Percentiles rank a stretch among this genome's conserved stretches.
phyloP scores from a whole-genome alignment of 768 basidiomycete species.

The Hericium rajendrae region DNA sequence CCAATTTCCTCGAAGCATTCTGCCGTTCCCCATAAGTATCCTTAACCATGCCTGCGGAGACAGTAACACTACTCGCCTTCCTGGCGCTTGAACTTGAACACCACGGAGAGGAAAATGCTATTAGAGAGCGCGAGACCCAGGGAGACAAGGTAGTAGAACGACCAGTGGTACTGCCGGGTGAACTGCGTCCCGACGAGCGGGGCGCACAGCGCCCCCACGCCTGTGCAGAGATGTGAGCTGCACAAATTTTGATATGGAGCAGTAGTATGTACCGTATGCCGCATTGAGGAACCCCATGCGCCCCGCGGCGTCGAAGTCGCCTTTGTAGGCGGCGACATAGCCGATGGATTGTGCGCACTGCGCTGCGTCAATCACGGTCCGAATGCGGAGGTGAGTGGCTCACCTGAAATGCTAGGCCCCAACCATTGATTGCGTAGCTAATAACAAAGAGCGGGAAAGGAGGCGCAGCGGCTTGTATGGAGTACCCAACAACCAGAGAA shows the following conservation, averaged over 20 bases:
- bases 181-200: slow-evolving; percentile 51
- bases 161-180: slow-evolving; percentile 27
- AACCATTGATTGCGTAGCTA: slow-evolving; percentile 35
- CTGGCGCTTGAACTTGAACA: slow-evolving; percentile 21
- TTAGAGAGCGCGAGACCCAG: slow-evolving; percentile 17
- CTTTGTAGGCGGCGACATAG: slow-evolving; percentile 1
- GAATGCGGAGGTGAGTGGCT: slow-evolving; percentile 7
- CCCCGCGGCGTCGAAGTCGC: background rate
- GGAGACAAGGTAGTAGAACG: slow-evolving; percentile 10
- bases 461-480: slow-evolving; percentile 42
- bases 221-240: slow-evolving; percentile 11
- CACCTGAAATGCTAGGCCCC: slow-evolving; percentile 40
- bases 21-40: background rate
- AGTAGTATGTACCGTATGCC: background rate
- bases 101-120: slow-evolving; percentile 13
- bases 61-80: slow-evolving; percentile 17
- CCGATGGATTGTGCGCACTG: slow-evolving; percentile 2
- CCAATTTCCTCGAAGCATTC: slow-evolving; percentile 19
- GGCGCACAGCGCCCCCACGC: slow-evolving; percentile 39
- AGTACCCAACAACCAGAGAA: slow-evolving; percentile 43
- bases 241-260: too few species aligned
- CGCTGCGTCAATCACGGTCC: slow-evolving; percentile 14
- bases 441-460: slow-evolving; percentile 58
- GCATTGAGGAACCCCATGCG: background rate
- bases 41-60: background rate